Base-by-base conservation (phyloP, 352 stramenopile genomes). In the Phytophthora boehmeriae region DNA sequence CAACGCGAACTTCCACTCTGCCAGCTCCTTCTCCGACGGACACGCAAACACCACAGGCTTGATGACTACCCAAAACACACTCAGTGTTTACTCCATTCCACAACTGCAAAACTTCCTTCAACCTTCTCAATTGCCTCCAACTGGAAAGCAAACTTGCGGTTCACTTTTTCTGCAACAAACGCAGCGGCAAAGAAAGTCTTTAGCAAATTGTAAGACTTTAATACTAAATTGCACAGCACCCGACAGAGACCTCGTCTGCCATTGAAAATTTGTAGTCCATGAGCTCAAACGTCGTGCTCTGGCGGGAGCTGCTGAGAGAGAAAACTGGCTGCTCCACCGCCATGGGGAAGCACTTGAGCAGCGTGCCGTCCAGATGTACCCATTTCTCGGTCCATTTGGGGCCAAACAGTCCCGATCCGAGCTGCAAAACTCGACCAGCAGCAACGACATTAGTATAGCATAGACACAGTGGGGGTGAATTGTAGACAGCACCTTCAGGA, bases 341-440 rank as follows among this genome's bases (percentile, higher is more conserved):
- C 74, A 93, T 90, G 19, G 82, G 75, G 49, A 90, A 90, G 63
- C 83, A 92, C 35, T 86, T 90, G 63, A 93, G 77, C 61, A 79
- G 25, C n/a, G 69, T 70, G 28, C 77, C 78, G 54, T 93, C 84
- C 30, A 91, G 60, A 35, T 91, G 83, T 5, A 89, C 83, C 85
- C 85, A 92, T 47, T 92, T 93, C 54, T 90, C 85, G 25, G 68
- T 90, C 85, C 85, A 93, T 68, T 89, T 89, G 6, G 79, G 58
- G 0, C 85, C 80, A 52, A 92, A 88, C 11, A 93, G 44, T 0
- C 77, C 71, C 4, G 74, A 71, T 0, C 69, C 67, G 28, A 89
- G 70, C 85, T 93, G 54, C 13, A 8, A 14, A 4, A 45, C 1
- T 38, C 6, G 17, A 9, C 1, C 32, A 59, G n/a, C 5, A 35